Base-by-base conservation (phyloP, 495 filamentous ascomycete species). In the Aspergillus carlsbadensis region DNA sequence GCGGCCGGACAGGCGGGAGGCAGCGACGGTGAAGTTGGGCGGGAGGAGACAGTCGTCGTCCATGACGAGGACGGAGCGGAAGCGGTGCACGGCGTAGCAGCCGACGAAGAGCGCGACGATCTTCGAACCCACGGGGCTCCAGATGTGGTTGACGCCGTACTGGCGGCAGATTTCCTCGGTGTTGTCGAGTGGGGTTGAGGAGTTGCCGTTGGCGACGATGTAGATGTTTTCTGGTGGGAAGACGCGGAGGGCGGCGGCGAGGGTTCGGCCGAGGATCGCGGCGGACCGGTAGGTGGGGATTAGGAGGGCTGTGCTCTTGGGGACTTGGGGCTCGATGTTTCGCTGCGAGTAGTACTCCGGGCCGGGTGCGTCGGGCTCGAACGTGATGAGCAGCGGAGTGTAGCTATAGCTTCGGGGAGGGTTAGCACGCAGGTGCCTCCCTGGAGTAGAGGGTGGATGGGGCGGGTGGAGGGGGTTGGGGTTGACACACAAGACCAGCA, bases 271-370 rank as follows among this genome's bases (percentile, higher is more conserved):
- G 24, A 80, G 73, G 18, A 78, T 67, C 1, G 64, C 52, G 2
- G 66, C 76, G 10, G 75, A 74, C 60, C 76, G 74, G 50, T 78
- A 78, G 54, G 77, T 78, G 7, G 77, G 77, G 20, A 80, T 80
- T 18, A 80, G 48, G 2, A 80, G 65, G 0, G 76, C 75, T 0
- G 75, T 78, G 34, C 46, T 40, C 2, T n/a, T n/a, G n/a, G 26
- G 31, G 1, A 46, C 52, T 36, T 14, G 33, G 10, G 37, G 58
- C 3, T 29, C n/a, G 64, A 66, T 54, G 58, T 54, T 10, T 24
- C 68, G 43, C 56, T 63, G 15, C 58, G 59, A 7, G 31, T 55
- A 21, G 57, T 63, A 55, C 52, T 56, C 45, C 50, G 42, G 49
- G 14, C 51, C 49, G 0, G 70, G 71, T 17, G 68, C 63, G 15